phyloP scores from a whole-genome alignment of 305 asterid species.

The Solanum hybrid region DNA sequence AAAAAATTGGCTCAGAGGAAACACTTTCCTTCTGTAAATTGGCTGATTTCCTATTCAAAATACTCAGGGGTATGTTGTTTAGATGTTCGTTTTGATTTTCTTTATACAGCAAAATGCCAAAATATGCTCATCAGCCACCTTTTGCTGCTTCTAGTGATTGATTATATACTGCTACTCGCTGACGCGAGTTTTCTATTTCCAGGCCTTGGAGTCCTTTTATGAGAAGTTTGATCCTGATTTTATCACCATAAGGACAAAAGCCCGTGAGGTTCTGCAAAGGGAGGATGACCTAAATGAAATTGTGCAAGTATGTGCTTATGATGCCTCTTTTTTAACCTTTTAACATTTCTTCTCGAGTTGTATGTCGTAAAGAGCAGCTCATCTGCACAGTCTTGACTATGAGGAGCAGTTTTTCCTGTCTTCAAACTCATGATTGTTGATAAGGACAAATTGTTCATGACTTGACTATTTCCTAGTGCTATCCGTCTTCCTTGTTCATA shows the following conservation, averaged over 20 bases:
- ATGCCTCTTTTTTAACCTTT: not conserved
- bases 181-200: slow-evolving; percentile 3
- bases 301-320: slow-evolving; percentile 59
- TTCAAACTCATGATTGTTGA: not conserved
- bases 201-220: slow-evolving; percentile 92
- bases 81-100: not conserved
- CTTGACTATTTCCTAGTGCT: not conserved
- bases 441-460: not conserved
- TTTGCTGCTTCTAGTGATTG: not conserved
- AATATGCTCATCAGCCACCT: not conserved
- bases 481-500: not conserved
- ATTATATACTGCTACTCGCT: not conserved
- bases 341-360: not conserved
- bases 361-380: not conserved
- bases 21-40: slow-evolving; percentile 95
- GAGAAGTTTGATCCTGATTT: slow-evolving; percentile 93
- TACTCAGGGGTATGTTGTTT: slow-evolving; percentile 66
- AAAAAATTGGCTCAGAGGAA: slow-evolving; percentile 93
- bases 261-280: slow-evolving; percentile 96
- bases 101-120: not conserved
- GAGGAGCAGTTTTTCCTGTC: not conserved
- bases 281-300: slow-evolving; percentile 98
- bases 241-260: slow-evolving; percentile 87
- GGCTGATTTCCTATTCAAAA: slow-evolving; percentile 97
- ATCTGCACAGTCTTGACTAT: not conserved